A percentile compares a stretch with the other conserved stretches of the same genome.
Evolutionary conservation across 352 stramenopile genomes (phyloP).

Genomic region (Pythium oligandrum): DNA sequence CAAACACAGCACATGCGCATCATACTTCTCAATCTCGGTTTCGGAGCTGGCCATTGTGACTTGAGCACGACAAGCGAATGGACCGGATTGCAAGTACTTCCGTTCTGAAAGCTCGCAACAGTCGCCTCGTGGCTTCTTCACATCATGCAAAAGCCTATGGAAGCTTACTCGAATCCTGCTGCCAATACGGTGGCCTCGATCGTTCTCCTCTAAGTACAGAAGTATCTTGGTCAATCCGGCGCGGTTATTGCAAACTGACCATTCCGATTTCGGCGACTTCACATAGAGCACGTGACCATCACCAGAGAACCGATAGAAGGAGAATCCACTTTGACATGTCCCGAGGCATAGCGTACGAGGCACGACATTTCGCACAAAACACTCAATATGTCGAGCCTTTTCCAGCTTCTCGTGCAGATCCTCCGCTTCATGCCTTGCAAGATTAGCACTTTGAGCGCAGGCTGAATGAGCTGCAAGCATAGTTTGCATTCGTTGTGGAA

Average conservation of each 20-base stretch:
- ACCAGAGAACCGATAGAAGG: slow-evolving; percentile 64
- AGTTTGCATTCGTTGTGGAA: slow-evolving; percentile 17
- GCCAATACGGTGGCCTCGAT: slow-evolving; percentile 4
- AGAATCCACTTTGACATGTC: slow-evolving; percentile 41
- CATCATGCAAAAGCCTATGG: not conserved
- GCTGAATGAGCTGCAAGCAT: slow-evolving; percentile 47
- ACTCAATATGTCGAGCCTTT: slow-evolving; percentile 46
- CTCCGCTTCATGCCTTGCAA: slow-evolving; percentile 58
- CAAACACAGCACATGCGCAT: slow-evolving; percentile 11
- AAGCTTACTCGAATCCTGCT: slow-evolving; percentile 7
- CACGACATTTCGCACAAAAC: slow-evolving; percentile 53
- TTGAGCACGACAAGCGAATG: slow-evolving; percentile 11
- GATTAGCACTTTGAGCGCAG: slow-evolving; percentile 58
- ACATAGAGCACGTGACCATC: slow-evolving; percentile 53
- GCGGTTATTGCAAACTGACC: slow-evolving; percentile 28
- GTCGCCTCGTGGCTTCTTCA: not conserved
- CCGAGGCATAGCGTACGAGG: slow-evolving; percentile 57
- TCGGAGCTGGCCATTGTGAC: not conserved
- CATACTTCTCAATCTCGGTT: slow-evolving; percentile 18
- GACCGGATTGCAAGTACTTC: slow-evolving; percentile 6
- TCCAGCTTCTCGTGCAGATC: slow-evolving; percentile 41
- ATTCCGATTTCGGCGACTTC: slow-evolving; percentile 40
- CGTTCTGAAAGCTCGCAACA: not conserved
- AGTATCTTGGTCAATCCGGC: slow-evolving; percentile 35
- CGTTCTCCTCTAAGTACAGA: slow-evolving; percentile 37